Evolutionary conservation across 176 grass and related monocot genomes (phyloP).

Genomic region (Elaeis guineensis): DNA sequence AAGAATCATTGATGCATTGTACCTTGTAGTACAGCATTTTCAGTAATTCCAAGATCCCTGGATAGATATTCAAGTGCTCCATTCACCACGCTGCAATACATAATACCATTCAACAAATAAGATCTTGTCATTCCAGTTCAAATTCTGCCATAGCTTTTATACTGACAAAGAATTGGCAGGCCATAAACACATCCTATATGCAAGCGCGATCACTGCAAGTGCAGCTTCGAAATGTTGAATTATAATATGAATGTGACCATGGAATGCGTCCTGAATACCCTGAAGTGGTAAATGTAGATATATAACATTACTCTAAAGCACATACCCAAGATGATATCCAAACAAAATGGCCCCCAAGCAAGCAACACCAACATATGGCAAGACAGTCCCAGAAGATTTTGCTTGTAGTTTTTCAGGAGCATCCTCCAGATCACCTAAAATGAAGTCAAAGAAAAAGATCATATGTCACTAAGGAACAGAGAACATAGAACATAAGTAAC

Average conservation of each 20-base stretch:
- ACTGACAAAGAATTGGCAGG: no score
- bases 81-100: constrained; percentile 76
- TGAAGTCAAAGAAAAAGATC: constrained; percentile 6
- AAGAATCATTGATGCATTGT: neutral
- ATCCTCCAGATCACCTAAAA: constrained; percentile 67
- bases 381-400: constrained; percentile 79
- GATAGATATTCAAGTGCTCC: constrained; percentile 83
- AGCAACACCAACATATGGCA: constrained; percentile 91
- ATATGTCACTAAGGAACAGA: neutral
- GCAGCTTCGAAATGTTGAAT: no score
- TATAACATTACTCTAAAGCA: neutral
- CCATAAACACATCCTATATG: no score
- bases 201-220: no score
- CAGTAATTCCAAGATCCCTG: constrained; percentile 70
- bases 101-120: neutral
- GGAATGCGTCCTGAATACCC: no score
- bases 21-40: constrained; percentile 94
- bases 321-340: constrained; percentile 97
- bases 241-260: no score
- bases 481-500: neutral
- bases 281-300: neutral
- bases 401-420: constrained; percentile 46
- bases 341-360: constrained; percentile 95
- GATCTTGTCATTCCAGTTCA: no score
- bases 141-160: no score